Evolutionary conservation across 768 basidiomycete species (phyloP), one percentile per base, ranked within the genome.

Genomic region (Trametes elegans): DNA sequence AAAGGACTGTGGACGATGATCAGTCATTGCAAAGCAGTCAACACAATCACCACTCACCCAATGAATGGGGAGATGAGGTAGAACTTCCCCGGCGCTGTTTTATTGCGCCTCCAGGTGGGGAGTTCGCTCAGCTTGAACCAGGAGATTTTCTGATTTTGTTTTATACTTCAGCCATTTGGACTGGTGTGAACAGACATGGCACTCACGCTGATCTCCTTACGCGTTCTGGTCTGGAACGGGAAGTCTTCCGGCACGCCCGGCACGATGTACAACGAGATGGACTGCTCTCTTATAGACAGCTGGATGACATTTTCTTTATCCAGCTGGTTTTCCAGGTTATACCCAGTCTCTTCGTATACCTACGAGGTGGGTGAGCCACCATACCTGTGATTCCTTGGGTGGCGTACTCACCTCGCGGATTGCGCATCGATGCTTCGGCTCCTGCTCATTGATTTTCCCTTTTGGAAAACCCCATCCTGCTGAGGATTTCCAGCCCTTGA

Each of bases 401-500:
- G 48, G 55, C 7, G 9, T 27, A 57, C 82, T 50, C 58, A 95
- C 96, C 76, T 99, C 97, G 70, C 97, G 85, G 49, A 90, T 79
- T 2, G 96, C 97, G 71, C 97, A 99, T 50, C 79, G 80, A 44
- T 81, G 79, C 52, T 86, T 81, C 7, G 87, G 83, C 68, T 99
- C 97, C 56, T 89, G 82, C 68, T 95, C 87, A 64, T 99, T 99
- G 70, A 98, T 98, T 74, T 99, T 99, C n/a, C 97, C 97, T 68
- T 96, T 91, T 7, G 97, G 97, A 71, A 98, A 99, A n/a, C 93
- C 89, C 97, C 97, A 99, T 7, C 93, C 92, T 2, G 97, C 90
- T 18, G 88, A 90, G 31, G 92, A 84, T 71, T 97, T 98, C 93
- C 93, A 98, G 7, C 97, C 97, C 72, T 97, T 94, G 55, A 99